phyloP scores from a whole-genome alignment of 495 filamentous ascomycete genomes.

The Arthonia radiata region DNA sequence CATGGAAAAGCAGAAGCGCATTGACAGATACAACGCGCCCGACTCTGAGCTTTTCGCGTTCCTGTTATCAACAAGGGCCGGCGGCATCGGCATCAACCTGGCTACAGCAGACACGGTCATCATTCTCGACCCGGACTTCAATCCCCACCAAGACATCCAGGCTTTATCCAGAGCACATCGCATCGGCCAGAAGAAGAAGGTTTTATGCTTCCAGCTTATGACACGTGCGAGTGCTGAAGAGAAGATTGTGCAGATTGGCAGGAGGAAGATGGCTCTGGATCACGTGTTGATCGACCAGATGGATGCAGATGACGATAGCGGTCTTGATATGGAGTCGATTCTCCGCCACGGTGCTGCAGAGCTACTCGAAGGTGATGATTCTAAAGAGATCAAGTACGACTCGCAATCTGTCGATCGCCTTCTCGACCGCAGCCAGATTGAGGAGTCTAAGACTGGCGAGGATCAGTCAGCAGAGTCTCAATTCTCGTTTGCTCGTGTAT shows the following conservation, averaged over 20 bases:
- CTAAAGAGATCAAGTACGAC: constrained; percentile 52
- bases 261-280: constrained; percentile 83
- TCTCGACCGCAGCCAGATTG: constrained; percentile 60
- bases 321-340: constrained; percentile 63
- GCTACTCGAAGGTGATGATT: constrained; percentile 51
- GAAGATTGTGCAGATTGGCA: constrained; percentile 86
- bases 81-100: constrained; percentile 92
- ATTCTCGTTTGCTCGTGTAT: constrained; percentile 79
- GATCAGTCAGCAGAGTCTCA: constrained; percentile 42
- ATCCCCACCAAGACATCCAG: constrained; percentile 94
- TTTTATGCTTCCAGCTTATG: constrained; percentile 82
- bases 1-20: constrained; percentile 74
- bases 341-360: constrained; percentile 69
- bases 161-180: constrained; percentile 82
- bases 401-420: constrained; percentile 58
- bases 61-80: constrained; percentile 75
- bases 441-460: constrained; percentile 35
- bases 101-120: constrained; percentile 96
- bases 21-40: constrained; percentile 78
- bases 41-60: constrained; percentile 68
- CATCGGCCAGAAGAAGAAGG: constrained; percentile 88
- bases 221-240: constrained; percentile 77
- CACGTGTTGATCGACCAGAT: constrained; percentile 83
- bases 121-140: constrained; percentile 94
- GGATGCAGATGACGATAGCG: constrained; percentile 48